Base-by-base conservation (phyloP, 352 stramenopile genomes). In the Phytophthora tentaculata region DNA sequence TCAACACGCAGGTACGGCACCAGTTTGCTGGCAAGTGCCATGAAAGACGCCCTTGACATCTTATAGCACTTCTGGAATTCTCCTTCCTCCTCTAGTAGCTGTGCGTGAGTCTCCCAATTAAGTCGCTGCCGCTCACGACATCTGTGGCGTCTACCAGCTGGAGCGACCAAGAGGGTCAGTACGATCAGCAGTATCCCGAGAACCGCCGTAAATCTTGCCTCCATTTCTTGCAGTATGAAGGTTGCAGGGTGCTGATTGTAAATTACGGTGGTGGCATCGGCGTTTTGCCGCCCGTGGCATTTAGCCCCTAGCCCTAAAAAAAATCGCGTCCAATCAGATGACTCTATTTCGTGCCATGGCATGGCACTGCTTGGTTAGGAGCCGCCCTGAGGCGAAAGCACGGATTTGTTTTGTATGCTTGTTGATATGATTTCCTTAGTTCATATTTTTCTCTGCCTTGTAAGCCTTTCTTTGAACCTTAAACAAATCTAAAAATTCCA, bases 31-130 rank as follows among this genome's bases (percentile, higher is more conserved):
- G 44, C 44, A 28, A 50, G 44, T 5, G 19, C 44, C 44, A 50
- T 26, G 20, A 28, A 50, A 10, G 44, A 28, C 44, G 44, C 8
- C 8, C 22, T 24, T 6, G 19, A 26, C 44, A 50, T 50, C 8
- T 50, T 50, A 7, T 50, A 50, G 44, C 44, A 50, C 44, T 17
- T 50, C 19, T 50, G 44, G 10, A 50, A 50, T 17, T 28, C 28
- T 32, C 28, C 28, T 32, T 32, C 28, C 28, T 32, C 28, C 28
- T 32, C 28, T 32, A 39, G 32, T 39, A 39, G 10, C 4, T 39
- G 32, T 39, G 5, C 32, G 32, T 16, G 32, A 32, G 0, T 16
- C 32, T 39, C 5, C 32, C 0, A 39, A 3, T 14, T 39, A 1
- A 39, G 32, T 39, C 32, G 32, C 32, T 39, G 32, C 8, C 32